Evolutionary conservation across 2,329 filamentous ascomycete species (phyloP).

Genomic region (Claviceps africana): DNA sequence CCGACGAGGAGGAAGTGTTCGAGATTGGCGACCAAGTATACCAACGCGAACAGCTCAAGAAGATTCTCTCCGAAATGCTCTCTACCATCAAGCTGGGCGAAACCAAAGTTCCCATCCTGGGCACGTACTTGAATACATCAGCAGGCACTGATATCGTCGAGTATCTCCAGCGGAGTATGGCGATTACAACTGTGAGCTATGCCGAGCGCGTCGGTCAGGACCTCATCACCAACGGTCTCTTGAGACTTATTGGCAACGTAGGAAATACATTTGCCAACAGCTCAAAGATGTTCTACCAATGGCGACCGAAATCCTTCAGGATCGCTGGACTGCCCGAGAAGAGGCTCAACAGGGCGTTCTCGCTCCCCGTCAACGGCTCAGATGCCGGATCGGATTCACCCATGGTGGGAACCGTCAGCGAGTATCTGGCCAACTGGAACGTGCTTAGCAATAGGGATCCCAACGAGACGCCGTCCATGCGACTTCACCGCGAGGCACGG

Average conservation of each 20-base stretch:
- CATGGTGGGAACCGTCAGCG: constrained; percentile 66
- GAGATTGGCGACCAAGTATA: constrained; percentile 89
- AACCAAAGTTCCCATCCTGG: constrained; percentile 87
- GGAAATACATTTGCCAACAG: constrained; percentile 95
- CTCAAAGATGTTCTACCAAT: constrained; percentile 94
- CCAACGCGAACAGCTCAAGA: constrained; percentile 74
- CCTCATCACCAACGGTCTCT: constrained; percentile 68
- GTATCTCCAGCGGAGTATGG: constrained; percentile 82
- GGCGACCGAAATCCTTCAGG: constrained; percentile 85
- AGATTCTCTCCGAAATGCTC: constrained; percentile 75
- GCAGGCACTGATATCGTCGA: constrained; percentile 87
- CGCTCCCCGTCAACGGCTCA: constrained; percentile 47
- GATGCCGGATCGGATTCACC: constrained; percentile 52
- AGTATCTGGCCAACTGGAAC: constrained; percentile 87
- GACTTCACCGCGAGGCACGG: constrained; percentile 71
- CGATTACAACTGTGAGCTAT: constrained; percentile 70
- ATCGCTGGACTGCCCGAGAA: constrained; percentile 79
- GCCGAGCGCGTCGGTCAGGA: constrained; percentile 93
- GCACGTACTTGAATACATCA: constrained; percentile 87
- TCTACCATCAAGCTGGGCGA: constrained; percentile 77
- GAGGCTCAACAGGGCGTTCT: constrained; percentile 68
- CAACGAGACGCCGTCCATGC: constrained; percentile 84
- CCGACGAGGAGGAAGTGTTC: constrained; percentile 61
- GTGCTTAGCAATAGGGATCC: constrained; percentile 68
- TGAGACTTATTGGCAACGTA: constrained; percentile 85